phyloP scores from a whole-genome alignment of 768 basidiomycete species.

The Nidularia pulvinata region DNA sequence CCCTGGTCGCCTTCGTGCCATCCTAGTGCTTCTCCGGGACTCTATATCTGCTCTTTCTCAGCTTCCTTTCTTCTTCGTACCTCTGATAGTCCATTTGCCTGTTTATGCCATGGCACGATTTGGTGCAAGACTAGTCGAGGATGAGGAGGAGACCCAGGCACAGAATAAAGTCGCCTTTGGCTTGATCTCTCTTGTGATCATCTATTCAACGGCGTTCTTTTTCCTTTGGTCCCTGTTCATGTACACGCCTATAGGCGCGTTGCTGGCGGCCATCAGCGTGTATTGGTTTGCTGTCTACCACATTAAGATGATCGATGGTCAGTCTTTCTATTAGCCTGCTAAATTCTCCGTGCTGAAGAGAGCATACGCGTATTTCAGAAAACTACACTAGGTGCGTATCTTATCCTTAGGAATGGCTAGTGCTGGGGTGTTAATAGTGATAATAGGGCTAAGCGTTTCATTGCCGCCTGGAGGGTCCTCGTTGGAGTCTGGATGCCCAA shows the following conservation, averaged over 20 bases:
- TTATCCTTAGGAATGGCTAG: constrained; percentile 2
- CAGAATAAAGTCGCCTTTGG: constrained; percentile 97
- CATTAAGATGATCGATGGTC: constrained; percentile 81
- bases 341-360: neutral
- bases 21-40: constrained; percentile 78
- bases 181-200: constrained; percentile 66
- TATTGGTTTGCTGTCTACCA: constrained; percentile 88
- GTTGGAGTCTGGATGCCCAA: constrained; percentile 93
- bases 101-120: constrained; percentile 81
- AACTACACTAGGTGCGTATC: constrained; percentile 75
- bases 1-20: constrained; percentile 82
- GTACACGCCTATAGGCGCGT: constrained; percentile 72
- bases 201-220: constrained; percentile 86
- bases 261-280: constrained; percentile 67
- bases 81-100: constrained; percentile 81
- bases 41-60: constrained; percentile 68
- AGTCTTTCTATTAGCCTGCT: constrained; percentile 23
- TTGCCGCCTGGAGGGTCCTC: constrained; percentile 96
- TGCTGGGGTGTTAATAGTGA: neutral
- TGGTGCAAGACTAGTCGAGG: constrained; percentile 72
- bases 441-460: constrained; percentile 81
- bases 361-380: constrained; percentile 33
- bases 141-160: constrained; percentile 94
- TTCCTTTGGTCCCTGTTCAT: constrained; percentile 83
- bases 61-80: constrained; percentile 89